Evolutionary conservation across 1,139 yeast species (phyloP).

Genomic region (Blastobotrys ciferrii): DNA sequence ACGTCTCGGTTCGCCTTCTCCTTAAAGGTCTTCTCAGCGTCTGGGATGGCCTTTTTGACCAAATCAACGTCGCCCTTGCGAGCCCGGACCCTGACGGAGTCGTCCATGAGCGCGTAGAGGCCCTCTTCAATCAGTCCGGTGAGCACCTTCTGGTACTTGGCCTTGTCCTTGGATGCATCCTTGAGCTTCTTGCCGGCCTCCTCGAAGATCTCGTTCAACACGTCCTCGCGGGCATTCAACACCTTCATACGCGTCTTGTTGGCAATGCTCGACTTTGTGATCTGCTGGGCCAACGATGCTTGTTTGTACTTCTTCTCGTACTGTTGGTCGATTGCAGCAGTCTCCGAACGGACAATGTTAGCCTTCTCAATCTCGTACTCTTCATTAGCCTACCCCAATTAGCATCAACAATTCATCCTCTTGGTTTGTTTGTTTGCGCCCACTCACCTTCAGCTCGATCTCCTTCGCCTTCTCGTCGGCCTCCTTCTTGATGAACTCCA

Average conservation of each 20-base stretch:
- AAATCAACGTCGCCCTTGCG: conserved; percentile 65
- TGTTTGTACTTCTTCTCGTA: conserved; percentile 86
- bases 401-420: not conserved
- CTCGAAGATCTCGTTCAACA: conserved; percentile 70
- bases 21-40: conserved; percentile 63
- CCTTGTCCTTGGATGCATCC: conserved; percentile 48
- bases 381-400: conserved; percentile 65
- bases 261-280: conserved; percentile 89
- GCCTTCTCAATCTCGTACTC: conserved; percentile 98
- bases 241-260: conserved; percentile 93
- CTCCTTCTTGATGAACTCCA: conserved; percentile 97
- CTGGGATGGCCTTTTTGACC: conserved; percentile 61
- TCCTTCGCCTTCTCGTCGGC: conserved; percentile 99
- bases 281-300: conserved; percentile 90
- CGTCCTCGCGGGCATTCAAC: conserved; percentile 80
- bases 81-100: conserved; percentile 59
- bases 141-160: conserved; percentile 66
- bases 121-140: conserved; percentile 84
- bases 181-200: conserved; percentile 64
- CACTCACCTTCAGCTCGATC: conserved; percentile 63
- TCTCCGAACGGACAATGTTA: conserved; percentile 87
- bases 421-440: conserved; percentile 28
- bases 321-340: conserved; percentile 77
- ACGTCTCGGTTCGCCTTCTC: conserved; percentile 40
- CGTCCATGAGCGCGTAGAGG: conserved; percentile 70